Base-by-base conservation (phyloP, 108 stramenopile species). In the Aurantiochytrium sp. region DNA sequence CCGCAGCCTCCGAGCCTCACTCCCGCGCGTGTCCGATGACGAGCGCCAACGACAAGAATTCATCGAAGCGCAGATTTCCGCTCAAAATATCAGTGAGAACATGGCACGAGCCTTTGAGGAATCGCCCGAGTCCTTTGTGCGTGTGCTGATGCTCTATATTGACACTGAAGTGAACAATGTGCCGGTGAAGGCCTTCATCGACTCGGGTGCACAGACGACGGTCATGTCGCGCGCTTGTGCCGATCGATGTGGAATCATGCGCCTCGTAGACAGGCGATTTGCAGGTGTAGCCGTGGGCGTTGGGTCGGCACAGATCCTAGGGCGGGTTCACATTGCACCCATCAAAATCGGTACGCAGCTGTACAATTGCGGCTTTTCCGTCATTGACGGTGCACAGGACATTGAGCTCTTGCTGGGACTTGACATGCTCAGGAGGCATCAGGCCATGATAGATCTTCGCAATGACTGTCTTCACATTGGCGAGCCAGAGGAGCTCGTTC, bases 391-490 rank as follows among this genome's bases (percentile, higher is more conserved):
- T 23, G 93, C 95, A 44, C 95, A 95, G 72, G 96, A 97, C 91
- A 97, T 99, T 93, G 98, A 98, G 72, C 96, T 98, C 72, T 90
- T 99, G 42, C 94, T 98, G 44, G 98, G 98, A 44, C 92, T 99
- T 72, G 98, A 99, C 93, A 98, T 98, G 97, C 92, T 98, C 58
- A 96, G 95, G 89, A 93, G 97, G 21, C 97, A 98, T 93, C 95
- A 94, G 19, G 97, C 97, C 91, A 88, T 58, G 59, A 97, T 99
- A 87, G 97, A 99, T 93, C 93, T 99, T 87, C 89, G 88, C 42
- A 88, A 90, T 60, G 94, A 95, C 89, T 87, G 89, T 18, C 51
- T 90, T 58, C 83, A 90, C 57, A 44, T 71, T 55, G 89, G 43
- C 21, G 43, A 71, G 16, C 29, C 29, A 5, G 87, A 59, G 23